A percentile compares a stretch with the other conserved stretches of the same genome.
phyloP scores from a whole-genome alignment of 768 basidiomycete genomes.

The Tulasnella sp. region DNA sequence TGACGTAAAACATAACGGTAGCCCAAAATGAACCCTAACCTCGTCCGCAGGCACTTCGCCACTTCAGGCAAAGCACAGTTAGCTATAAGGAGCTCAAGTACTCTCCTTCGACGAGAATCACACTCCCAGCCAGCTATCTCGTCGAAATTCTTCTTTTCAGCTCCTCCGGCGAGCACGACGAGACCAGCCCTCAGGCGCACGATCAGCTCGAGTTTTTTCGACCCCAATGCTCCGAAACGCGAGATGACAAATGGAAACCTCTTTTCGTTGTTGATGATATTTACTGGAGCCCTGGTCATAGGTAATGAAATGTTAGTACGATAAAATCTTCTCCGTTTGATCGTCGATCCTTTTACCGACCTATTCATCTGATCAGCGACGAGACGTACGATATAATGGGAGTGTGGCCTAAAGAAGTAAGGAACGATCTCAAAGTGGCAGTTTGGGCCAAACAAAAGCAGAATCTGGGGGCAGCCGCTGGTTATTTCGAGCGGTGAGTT shows the following conservation, averaged over 20 bases:
- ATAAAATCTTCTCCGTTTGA: neutral
- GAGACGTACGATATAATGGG: conserved; percentile 4
- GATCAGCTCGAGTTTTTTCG: neutral
- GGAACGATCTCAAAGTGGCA: conserved; percentile 9
- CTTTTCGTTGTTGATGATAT: neutral
- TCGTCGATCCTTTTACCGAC: neutral
- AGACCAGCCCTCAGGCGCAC: neutral
- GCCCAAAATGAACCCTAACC: neutral
- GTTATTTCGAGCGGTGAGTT: conserved; percentile 4
- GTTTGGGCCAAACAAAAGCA: conserved; percentile 10
- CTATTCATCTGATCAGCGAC: neutral
- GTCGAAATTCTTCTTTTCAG: neutral
- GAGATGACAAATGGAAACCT: neutral
- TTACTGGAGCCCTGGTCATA: neutral
- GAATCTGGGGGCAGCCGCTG: neutral
- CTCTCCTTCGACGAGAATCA: neutral
- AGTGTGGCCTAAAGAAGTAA: conserved; percentile 5
- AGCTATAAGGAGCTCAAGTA: neutral
- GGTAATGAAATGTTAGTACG: conserved; percentile 13
- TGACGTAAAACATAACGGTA: neutral
- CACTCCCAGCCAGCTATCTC: neutral
- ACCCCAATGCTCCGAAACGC: neutral
- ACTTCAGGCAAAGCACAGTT: neutral
- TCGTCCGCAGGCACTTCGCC: neutral
- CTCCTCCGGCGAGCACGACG: neutral